Base-by-base conservation (phyloP, 1,139 yeast species). In the Insectozyma bohioensis region DNA sequence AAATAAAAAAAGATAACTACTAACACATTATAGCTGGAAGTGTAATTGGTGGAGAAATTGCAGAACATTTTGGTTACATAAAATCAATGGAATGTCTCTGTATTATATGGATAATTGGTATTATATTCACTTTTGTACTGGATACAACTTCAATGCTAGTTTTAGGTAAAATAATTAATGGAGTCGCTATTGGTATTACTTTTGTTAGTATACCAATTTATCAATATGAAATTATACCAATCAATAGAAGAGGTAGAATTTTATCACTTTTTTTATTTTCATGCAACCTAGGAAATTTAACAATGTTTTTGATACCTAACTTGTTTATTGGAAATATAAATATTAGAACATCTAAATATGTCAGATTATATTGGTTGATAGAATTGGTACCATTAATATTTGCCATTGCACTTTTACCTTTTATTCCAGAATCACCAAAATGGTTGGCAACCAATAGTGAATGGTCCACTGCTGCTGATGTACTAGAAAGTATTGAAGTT, bases 381-480 rank as follows among this genome's bases (percentile, higher is more conserved):
- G 63, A 55, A 29, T 36, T 47, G 0, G 24, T 46, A 3, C 68
- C 69, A 1, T 56, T 59, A 7, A 13, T 38, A n/a, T 21, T 38
- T 9, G 37, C 43, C 5, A 29, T 35, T 41, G n/a, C 25, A 35
- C 6, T 39, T 41, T 22, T 45, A 44, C 22, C 44, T 43, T 33
- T 55, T 30, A 39, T 58, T 4, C 68, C 68, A 2, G 65, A 61
- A 34, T 56, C 66, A 3, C 71, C 72, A 5, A 54, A 53, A 41
- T 61, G 65, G 63, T 44, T 61, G 19, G 68, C 67, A 1, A 39
- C 56, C 0, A 47, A 55, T 26, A 46, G 52, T 2, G 50, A 52
- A 30, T 65, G 70, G 69, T 38, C 31, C 2, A 47, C 46, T 12
- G 71, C 69, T 22, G 61, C 63, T 2, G 48, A 47, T 34, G 54